Base-by-base conservation (phyloP, 2,329 filamentous ascomycete genomes). In the Microsporum ferrugineum region DNA sequence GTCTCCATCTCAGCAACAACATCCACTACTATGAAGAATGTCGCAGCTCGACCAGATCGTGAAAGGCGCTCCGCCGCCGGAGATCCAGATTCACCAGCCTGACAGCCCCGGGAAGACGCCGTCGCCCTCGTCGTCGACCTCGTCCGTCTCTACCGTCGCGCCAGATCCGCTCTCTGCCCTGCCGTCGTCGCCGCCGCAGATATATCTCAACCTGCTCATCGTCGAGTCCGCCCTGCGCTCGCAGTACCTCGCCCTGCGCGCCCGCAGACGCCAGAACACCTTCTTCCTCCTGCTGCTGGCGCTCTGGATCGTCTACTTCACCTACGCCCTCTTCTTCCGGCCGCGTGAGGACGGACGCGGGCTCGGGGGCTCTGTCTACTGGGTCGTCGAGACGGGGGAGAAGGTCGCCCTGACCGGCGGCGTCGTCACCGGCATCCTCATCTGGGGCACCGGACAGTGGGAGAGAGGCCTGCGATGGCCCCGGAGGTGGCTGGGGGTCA, bases 381-480 rank as follows among this genome's bases (percentile, higher is more conserved):
- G 92, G 92, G 86, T 95, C 33, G 84, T 97, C 2, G 92, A 97
- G 70, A 89, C 88, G 71, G 83, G 84, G 5, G 89, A 97, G 76
- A 95, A 94, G 73, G 84, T 99, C 59, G 92, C 89, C 69, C 88
- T 96, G 70, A 88, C 95, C 75, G 91, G 90, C 29, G 94, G 94
- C 55, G 82, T 95, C 62, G 87, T 96, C 63, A 96, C 91, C 0
- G 88, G 84, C 39, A 81, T 91, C 49, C 79, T 99, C 39, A 87
- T 97, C 66, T 96, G 91, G 89, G 91, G 86, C 14, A 96, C 92
- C 0, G 94, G 94, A 33, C 91, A 96, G 73, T 99, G 92, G 88
- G 92, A 97, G 70, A 84, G 92, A 61, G 94, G 94, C 36, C 87
- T 99, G 60, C 84, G 91, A 64, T 97, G 94, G 91, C 94, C 94